Percentiles rank a stretch among this genome's conserved stretches.
Conservation (phyloP, 2,329 filamentous ascomycete species). For the Fusarium kyushuense region DNA sequence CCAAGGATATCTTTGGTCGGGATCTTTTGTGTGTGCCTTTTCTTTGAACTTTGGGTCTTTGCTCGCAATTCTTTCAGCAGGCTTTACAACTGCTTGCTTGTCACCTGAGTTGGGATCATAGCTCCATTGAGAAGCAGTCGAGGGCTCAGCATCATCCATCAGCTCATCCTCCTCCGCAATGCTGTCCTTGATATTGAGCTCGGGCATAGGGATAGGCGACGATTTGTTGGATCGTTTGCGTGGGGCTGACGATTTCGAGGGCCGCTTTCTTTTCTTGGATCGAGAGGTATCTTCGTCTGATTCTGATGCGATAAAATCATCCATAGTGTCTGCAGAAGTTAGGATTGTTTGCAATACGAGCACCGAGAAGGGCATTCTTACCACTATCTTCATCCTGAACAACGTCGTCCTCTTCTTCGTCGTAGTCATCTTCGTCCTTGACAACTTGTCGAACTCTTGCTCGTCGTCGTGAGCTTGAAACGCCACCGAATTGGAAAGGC, state of each 20-base stretch:
- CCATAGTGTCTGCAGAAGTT: constrained; percentile 72
- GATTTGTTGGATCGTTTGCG: constrained; percentile 74
- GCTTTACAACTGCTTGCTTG: constrained; percentile 53
- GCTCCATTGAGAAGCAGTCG: constrained; percentile 86
- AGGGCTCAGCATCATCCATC: constrained; percentile 69
- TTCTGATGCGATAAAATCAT: constrained; percentile 88
- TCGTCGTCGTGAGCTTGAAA: constrained; percentile 55
- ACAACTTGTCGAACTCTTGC: constrained; percentile 68
- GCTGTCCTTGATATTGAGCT: constrained; percentile 53
- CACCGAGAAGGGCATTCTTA: constrained; percentile 46
- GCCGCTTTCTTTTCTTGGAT: constrained; percentile 82
- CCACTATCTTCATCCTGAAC: constrained; percentile 72
- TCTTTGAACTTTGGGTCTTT: constrained; percentile 59
- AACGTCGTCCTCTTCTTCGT: constrained; percentile 76
- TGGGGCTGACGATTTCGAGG: constrained; percentile 62
- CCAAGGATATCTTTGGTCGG: constrained; percentile 90
- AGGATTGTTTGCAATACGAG: not conserved
- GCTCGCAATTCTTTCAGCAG: constrained; percentile 45
- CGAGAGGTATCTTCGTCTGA: constrained; percentile 73
- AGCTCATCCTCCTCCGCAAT: constrained; percentile 66
- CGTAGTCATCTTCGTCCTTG: constrained; percentile 77
- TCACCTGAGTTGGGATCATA: constrained; percentile 64
- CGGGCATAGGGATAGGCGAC: constrained; percentile 47
- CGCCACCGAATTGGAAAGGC: constrained; percentile 66
- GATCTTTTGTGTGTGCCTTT: constrained; percentile 85